phyloP scores from a whole-genome alignment of 306 rosid genomes.

The Crotalaria pallida region DNA sequence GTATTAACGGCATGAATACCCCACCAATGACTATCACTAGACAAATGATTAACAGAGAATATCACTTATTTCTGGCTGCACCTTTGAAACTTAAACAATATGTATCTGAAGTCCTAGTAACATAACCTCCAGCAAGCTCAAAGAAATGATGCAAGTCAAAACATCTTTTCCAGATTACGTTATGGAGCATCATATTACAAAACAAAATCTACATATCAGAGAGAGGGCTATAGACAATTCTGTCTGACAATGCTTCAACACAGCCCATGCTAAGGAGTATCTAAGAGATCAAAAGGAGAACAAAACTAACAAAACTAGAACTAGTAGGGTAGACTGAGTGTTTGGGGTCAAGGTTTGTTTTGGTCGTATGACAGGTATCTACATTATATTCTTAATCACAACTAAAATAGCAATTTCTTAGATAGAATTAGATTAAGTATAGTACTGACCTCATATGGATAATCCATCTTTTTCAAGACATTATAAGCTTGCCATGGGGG shows the following conservation, averaged over 20 bases:
- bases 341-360: conserved; percentile 9
- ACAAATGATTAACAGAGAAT: neutral
- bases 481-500: conserved; percentile 92
- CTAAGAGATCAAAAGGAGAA: neutral
- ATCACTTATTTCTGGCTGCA: neutral
- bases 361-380: neutral
- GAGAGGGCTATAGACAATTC: neutral
- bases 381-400: conserved; percentile 2
- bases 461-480: conserved; percentile 81
- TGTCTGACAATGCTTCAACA: neutral
- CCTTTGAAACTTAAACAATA: neutral
- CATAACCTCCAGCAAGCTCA: neutral
- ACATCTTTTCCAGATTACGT: neutral
- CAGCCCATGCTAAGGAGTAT: neutral
- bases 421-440: conserved; percentile 7
- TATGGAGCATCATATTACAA: neutral
- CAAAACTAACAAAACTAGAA: neutral
- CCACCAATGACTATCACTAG: neutral
- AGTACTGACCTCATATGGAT: conserved; percentile 78
- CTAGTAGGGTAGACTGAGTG: neutral
- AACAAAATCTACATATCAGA: neutral
- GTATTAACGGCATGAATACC: neutral
- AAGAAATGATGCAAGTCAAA: neutral
- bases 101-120: neutral
- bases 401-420: neutral